Conservation (phyloP, 495 filamentous ascomycete genomes). For the Aspergillus mulundensis region DNA sequence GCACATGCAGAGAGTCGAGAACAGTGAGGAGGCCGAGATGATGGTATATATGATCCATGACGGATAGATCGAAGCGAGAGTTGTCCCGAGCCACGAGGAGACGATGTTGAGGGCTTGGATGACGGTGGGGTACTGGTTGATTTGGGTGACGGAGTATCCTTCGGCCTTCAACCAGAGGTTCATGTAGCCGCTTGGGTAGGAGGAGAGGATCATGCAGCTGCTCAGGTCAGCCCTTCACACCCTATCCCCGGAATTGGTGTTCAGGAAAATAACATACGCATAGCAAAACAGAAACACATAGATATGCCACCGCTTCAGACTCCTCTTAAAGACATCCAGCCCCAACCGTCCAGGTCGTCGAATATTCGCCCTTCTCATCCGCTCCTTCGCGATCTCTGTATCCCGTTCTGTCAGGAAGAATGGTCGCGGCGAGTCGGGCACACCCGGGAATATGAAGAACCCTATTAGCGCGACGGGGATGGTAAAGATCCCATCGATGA, state of each 20-base stretch:
- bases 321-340: slow-evolving; percentile 40
- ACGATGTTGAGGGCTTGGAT: slow-evolving; percentile 41
- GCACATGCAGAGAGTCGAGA: slow-evolving; percentile 42
- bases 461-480: slow-evolving; percentile 44
- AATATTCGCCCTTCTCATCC: slow-evolving; percentile 24
- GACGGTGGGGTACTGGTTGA: slow-evolving; percentile 45
- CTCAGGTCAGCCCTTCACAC: background rate
- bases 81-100: slow-evolving; percentile 42
- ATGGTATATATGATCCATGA: slow-evolving; percentile 40
- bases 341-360: slow-evolving; percentile 32
- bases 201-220: slow-evolving; percentile 42
- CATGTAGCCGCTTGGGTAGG: slow-evolving; percentile 39
- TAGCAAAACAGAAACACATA: slow-evolving; percentile 45
- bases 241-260: background rate
- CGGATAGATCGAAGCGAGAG: slow-evolving; percentile 42
- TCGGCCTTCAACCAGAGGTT: slow-evolving; percentile 46
- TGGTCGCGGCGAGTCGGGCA: slow-evolving; percentile 40
- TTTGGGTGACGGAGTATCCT: slow-evolving; percentile 42
- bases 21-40: slow-evolving; percentile 28
- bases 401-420: slow-evolving; percentile 39
- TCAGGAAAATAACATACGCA: slow-evolving; percentile 26
- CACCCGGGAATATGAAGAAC: slow-evolving; percentile 44
- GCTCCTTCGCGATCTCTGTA: slow-evolving; percentile 35
- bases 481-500: slow-evolving; percentile 49
- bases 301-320: slow-evolving; percentile 43